Conservation (phyloP, 495 filamentous ascomycete genomes). For the Tetracladium setigerum region DNA sequence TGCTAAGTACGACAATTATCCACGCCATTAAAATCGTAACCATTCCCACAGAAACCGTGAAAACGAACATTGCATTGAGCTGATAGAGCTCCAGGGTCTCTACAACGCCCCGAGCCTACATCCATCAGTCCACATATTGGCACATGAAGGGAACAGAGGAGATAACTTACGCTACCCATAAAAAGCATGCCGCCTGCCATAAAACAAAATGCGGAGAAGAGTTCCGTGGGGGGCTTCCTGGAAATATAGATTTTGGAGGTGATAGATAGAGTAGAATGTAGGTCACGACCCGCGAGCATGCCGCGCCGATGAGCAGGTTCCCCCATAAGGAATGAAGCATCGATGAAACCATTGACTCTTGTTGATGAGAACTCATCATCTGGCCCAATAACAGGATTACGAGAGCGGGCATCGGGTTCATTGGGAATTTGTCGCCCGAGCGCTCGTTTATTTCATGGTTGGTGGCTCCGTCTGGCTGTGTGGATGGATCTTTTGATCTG, state of each 20-base stretch:
- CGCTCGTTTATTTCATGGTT: slow-evolving; percentile 35
- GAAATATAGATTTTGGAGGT: slow-evolving; percentile 78
- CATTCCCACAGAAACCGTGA: slow-evolving; percentile 82
- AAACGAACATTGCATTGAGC: slow-evolving; percentile 82
- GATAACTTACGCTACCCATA: slow-evolving; percentile 73
- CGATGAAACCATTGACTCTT: slow-evolving; percentile 72
- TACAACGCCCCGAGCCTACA: slow-evolving; percentile 63
- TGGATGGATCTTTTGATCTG: slow-evolving; percentile 36
- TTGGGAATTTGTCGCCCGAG: slow-evolving; percentile 58
- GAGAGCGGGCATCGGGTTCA: slow-evolving; percentile 86
- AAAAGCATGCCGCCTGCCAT: slow-evolving; percentile 84
- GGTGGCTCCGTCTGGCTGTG: slow-evolving; percentile 15
- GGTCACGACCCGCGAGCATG: slow-evolving; percentile 68
- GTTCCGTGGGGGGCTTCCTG: slow-evolving; percentile 88
- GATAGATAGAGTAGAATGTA: slow-evolving; percentile 75
- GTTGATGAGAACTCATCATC: slow-evolving; percentile 94
- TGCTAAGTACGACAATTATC: slow-evolving; percentile 65
- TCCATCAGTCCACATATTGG: not conserved
- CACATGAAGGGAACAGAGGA: slow-evolving; percentile 5
- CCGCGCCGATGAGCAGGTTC: slow-evolving; percentile 72
- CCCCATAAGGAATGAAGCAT: slow-evolving; percentile 98
- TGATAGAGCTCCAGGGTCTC: slow-evolving; percentile 67
- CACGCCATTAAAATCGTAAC: slow-evolving; percentile 82
- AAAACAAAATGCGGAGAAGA: slow-evolving; percentile 78
- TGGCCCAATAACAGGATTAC: slow-evolving; percentile 79